Evolutionary conservation across 164 flowering plant genomes (phyloP).

Genomic region (Taxillus chinensis): DNA sequence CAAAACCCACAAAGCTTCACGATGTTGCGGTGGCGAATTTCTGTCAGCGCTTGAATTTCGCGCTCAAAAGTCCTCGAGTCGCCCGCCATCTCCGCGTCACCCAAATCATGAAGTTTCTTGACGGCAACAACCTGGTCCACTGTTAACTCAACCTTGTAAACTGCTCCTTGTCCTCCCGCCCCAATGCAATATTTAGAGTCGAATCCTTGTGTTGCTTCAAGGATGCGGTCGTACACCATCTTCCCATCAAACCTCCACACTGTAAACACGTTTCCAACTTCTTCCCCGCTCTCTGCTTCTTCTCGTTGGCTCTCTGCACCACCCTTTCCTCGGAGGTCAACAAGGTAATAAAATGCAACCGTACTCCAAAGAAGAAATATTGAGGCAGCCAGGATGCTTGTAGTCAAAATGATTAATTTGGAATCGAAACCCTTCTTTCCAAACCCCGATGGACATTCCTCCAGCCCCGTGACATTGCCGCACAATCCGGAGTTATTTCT

Average conservation of each 20-base stretch:
- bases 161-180: neutral
- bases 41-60: neutral
- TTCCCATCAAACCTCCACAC: neutral
- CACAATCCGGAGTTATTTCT: neutral
- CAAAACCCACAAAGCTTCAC: neutral
- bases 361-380: neutral
- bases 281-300: neutral
- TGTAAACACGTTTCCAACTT: neutral
- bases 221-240: neutral
- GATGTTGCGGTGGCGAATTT: neutral
- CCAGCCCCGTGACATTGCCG: neutral
- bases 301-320: neutral
- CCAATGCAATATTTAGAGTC: conserved; percentile 1
- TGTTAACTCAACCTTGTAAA: neutral
- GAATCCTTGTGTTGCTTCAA: neutral
- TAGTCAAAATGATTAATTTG: neutral
- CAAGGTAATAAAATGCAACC: neutral
- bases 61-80: neutral
- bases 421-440: neutral
- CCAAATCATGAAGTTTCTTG: neutral
- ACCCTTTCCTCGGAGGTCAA: neutral
- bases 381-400: neutral
- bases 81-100: neutral
- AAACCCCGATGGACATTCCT: neutral
- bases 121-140: neutral